Evolutionary conservation across 306 rosid genomes (phyloP).

Genomic region (Crotalaria pallida): DNA sequence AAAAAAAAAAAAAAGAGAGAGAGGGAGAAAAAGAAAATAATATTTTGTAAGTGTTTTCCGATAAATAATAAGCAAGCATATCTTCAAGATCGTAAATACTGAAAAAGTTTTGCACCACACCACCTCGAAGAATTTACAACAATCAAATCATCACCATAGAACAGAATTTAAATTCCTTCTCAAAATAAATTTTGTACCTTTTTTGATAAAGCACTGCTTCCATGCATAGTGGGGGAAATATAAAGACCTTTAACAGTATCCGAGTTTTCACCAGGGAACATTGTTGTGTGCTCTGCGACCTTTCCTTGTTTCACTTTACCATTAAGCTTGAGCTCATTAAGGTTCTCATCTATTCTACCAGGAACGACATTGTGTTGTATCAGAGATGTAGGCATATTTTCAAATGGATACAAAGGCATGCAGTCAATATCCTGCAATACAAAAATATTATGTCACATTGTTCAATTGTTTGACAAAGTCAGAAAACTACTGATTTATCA

Average conservation of each 20-base stretch:
- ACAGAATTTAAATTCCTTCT: conserved; percentile 19
- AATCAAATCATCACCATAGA: conserved; percentile 20
- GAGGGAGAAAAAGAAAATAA: not conserved
- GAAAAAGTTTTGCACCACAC: not conserved
- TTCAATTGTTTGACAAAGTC: conserved; percentile 9
- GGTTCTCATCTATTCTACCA: conserved; percentile 41
- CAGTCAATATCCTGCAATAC: conserved; percentile 83
- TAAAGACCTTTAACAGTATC: conserved; percentile 37
- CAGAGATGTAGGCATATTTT: conserved; percentile 68
- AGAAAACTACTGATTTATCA: not conserved
- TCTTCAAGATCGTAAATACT: not conserved
- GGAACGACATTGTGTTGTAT: conserved; percentile 33
- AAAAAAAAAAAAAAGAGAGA: not conserved
- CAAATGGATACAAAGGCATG: conserved; percentile 81
- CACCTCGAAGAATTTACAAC: conserved; percentile 5
- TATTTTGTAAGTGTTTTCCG: not conserved
- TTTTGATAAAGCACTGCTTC: conserved; percentile 40
- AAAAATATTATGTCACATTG: conserved; percentile 17
- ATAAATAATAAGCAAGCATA: not conserved
- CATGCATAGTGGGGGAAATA: conserved; percentile 39
- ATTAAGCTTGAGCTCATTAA: conserved; percentile 42
- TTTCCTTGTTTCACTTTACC: conserved; percentile 44
- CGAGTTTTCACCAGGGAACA: conserved; percentile 35
- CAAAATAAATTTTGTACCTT: conserved; percentile 47
- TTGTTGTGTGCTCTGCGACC: conserved; percentile 40